Conservation (phyloP, 768 basidiomycete species). For the Leccinum disarticulatum region DNA sequence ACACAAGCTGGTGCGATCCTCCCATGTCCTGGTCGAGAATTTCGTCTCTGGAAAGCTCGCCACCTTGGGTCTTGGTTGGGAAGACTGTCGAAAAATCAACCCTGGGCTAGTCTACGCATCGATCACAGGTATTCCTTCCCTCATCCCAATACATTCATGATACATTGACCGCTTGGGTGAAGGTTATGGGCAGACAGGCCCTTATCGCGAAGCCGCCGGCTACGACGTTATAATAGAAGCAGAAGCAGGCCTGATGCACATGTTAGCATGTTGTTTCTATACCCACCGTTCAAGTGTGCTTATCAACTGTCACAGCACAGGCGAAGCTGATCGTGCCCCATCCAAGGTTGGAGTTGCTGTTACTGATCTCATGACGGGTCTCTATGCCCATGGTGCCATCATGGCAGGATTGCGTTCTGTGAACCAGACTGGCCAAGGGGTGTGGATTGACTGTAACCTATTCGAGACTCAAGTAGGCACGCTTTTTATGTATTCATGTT, state of each 20-base stretch:
- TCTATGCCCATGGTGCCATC: conserved; percentile 91
- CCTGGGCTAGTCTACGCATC: conserved; percentile 83
- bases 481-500: not conserved
- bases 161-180: conserved; percentile 22
- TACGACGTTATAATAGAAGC: conserved; percentile 88
- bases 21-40: conserved; percentile 91
- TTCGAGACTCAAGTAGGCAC: conserved; percentile 81
- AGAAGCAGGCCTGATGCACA: conserved; percentile 94
- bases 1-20: conserved; percentile 62
- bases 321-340: conserved; percentile 82
- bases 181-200: conserved; percentile 88
- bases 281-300: conserved; percentile 6
- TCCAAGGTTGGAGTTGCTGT: conserved; percentile 95
- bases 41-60: conserved; percentile 84
- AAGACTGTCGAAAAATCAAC: conserved; percentile 77
- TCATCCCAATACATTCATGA: not conserved
- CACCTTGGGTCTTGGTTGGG: conserved; percentile 82
- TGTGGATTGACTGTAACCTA: conserved; percentile 90
- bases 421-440: conserved; percentile 80
- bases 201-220: conserved; percentile 78
- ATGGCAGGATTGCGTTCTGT: conserved; percentile 87
- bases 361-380: conserved; percentile 84
- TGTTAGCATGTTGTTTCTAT: conserved; percentile 47
- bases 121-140: conserved; percentile 64
- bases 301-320: conserved; percentile 55